Evolutionary conservation across 345 rosid genomes (phyloP), one percentile per base, ranked within the genome.

Genomic region (Eucalyptus victrix): DNA sequence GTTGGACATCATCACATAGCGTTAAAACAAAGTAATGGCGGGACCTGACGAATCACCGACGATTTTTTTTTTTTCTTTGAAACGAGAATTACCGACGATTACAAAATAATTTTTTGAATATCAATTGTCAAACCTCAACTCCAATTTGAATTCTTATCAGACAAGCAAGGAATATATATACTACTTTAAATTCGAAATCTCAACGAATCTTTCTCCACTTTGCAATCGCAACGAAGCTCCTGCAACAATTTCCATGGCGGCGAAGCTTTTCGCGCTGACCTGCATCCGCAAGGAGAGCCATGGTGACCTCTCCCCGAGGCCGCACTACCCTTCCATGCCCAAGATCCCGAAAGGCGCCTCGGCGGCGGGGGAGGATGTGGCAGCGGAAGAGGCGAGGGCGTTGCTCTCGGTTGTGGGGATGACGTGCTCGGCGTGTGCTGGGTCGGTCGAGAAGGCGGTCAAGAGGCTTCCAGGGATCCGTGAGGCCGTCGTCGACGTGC

Each of bases 361-460:
- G 76, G 91, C 45, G 34, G 89, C 56, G n/a, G 91, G 89, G 76
- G 87, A 93, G 54, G 83, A 88, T 23, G 62, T 91, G 50, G 86
- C 80, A n/a, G 89, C 69, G 24, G 91, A 85, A 81, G 91, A 93
- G 89, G 90, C 93, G 51, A 94, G 91, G 89, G 98, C 95, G 32
- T 90, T 94, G 72, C 95, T 96, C 45, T 92, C 94, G 8, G 99
- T 97, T 9, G n/a, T 86, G 8, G 99, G 99, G 86, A 95, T 97
- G 99, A 94, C 96, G 2, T 96, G 97, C 89, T 93, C 99, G 6
- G 99, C 99, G 50, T 97, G 99, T 81, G 98, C 99, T 12, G 99
- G 97, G 40, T 97, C 99, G 45, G 95, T 96, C 49, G 99, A 97
- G 93, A 97, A 97, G 90, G 98, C 97, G 42, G 88, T 97, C 90